A percentile compares a stretch with the other conserved stretches of the same genome.
These are phyloP conservation scores for Seiridium cupressi DNA, from an alignment of 2,329 filamentous ascomycete genomes.

Conservation along the genomic window DNA sequence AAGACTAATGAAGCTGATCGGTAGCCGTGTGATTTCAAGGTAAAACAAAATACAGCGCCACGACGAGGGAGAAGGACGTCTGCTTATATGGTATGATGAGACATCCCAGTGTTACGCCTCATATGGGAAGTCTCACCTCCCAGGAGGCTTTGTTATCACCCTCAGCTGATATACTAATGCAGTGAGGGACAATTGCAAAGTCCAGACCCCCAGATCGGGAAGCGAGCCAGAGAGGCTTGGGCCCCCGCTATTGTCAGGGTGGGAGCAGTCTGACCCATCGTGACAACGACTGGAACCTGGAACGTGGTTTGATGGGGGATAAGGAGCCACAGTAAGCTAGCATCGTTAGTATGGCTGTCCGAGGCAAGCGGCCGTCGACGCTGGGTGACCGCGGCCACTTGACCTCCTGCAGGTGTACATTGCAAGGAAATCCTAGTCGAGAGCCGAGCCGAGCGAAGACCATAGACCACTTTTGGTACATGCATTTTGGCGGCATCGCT, in stretches of 20 bases:
- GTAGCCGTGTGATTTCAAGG: neutral
- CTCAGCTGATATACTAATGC: neutral
- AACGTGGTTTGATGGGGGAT: conserved; percentile 24
- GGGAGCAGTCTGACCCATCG: neutral
- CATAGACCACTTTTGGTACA: neutral
- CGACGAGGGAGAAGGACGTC: neutral
- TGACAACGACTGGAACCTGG: conserved; percentile 15
- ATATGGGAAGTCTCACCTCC: neutral
- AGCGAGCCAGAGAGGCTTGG: neutral
- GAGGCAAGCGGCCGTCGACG: neutral
- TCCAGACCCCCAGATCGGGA: conserved; percentile 3
- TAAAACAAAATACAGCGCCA: neutral
- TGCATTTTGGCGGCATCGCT: neutral
- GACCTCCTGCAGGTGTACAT: neutral
- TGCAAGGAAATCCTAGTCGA: neutral
- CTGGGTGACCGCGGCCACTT: neutral
- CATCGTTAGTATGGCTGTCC: neutral
- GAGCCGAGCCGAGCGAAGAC: neutral
- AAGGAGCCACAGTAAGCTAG: conserved; percentile 16
- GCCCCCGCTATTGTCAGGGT: neutral
- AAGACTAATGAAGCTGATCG: neutral
- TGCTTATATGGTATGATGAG: neutral
- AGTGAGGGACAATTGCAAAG: neutral
- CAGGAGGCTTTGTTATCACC: neutral
- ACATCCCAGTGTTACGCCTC: neutral